phyloP scores from a whole-genome alignment of 1,284 basidiomycete species.

The Ganoderma lucidum region DNA sequence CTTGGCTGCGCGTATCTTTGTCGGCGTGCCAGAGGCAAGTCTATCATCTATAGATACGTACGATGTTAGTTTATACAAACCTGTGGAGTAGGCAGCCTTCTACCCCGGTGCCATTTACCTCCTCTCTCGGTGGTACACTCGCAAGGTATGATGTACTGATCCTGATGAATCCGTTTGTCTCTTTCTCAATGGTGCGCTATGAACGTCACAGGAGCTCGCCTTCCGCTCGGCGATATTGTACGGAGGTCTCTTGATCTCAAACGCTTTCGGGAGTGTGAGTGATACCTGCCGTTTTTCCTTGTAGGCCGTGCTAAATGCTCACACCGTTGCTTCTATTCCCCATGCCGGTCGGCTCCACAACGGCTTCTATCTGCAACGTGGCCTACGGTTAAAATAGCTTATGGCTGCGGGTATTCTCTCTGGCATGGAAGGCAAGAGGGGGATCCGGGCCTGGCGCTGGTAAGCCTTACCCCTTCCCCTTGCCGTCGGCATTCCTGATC shows the following conservation, averaged over 20 bases:
- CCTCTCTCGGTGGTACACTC: slow-evolving; percentile 72
- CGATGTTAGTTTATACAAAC: not conserved
- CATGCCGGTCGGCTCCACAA: slow-evolving; percentile 1
- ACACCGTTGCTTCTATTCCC: no score
- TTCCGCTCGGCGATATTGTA: slow-evolving; percentile 77
- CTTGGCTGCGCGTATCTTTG: slow-evolving; percentile 64
- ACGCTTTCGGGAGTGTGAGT: slow-evolving; percentile 77
- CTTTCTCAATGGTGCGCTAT: not conserved
- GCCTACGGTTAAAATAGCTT: slow-evolving; percentile 46
- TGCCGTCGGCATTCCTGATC: not conserved
- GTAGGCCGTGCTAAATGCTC: not conserved
- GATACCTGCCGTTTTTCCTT: not conserved
- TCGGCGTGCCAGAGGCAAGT: slow-evolving; percentile 66
- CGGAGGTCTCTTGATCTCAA: slow-evolving; percentile 73
- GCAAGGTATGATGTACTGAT: slow-evolving; percentile 49
- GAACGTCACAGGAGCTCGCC: slow-evolving; percentile 61
- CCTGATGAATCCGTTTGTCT: not conserved
- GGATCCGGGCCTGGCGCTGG: slow-evolving; percentile 80
- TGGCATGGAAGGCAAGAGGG: slow-evolving; percentile 71
- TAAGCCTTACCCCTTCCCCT: slow-evolving; percentile 36
- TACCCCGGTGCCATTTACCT: slow-evolving; percentile 71
- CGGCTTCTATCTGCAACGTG: not conserved
- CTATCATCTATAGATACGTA: not conserved
- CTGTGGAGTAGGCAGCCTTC: slow-evolving; percentile 56
- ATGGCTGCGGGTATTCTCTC: slow-evolving; percentile 76